Evolutionary conservation across 306 rosid species (phyloP).

Genomic region (Amphicarpaea edgeworthii): DNA sequence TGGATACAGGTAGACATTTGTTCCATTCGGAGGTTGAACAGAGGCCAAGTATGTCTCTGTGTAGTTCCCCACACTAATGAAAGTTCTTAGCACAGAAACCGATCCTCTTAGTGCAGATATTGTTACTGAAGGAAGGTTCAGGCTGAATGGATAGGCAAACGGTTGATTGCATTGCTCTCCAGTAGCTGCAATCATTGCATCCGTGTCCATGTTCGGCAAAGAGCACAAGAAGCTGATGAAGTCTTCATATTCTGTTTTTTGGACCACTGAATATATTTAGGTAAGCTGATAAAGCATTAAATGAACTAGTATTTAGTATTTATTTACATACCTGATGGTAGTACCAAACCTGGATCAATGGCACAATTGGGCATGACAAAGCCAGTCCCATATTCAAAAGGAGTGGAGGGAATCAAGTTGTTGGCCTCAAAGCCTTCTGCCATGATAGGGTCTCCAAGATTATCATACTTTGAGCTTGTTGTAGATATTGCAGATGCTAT

Average conservation of each 20-base stretch:
- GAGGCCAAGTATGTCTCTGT: slow-evolving; percentile 71
- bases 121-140: slow-evolving; percentile 89
- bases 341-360: slow-evolving; percentile 77
- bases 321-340: slow-evolving; percentile 62
- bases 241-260: slow-evolving; percentile 67
- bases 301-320: slow-evolving; percentile 9
- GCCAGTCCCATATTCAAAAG: slow-evolving; percentile 84
- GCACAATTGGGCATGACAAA: slow-evolving; percentile 68
- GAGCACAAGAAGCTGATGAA: slow-evolving; percentile 84
- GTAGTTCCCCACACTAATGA: slow-evolving; percentile 66
- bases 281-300: slow-evolving; percentile 9
- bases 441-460: slow-evolving; percentile 64
- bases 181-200: slow-evolving; percentile 46
- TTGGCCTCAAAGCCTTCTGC: slow-evolving; percentile 64
- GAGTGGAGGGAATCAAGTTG: slow-evolving; percentile 66
- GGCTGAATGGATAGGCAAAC: slow-evolving; percentile 66
- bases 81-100: slow-evolving; percentile 54
- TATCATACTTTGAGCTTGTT: slow-evolving; percentile 73
- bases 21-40: slow-evolving; percentile 81
- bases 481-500: slow-evolving; percentile 86
- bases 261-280: slow-evolving; percentile 3
- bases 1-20: slow-evolving; percentile 59
- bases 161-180: slow-evolving; percentile 67
- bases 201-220: slow-evolving; percentile 61
- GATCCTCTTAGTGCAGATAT: slow-evolving; percentile 64